A percentile compares a stretch with the other conserved stretches of the same genome.
These are phyloP conservation scores for Byssoonygena ceratinophila DNA, from an alignment of 2,329 filamentous ascomycete genomes.

Conservation along the genomic window DNA sequence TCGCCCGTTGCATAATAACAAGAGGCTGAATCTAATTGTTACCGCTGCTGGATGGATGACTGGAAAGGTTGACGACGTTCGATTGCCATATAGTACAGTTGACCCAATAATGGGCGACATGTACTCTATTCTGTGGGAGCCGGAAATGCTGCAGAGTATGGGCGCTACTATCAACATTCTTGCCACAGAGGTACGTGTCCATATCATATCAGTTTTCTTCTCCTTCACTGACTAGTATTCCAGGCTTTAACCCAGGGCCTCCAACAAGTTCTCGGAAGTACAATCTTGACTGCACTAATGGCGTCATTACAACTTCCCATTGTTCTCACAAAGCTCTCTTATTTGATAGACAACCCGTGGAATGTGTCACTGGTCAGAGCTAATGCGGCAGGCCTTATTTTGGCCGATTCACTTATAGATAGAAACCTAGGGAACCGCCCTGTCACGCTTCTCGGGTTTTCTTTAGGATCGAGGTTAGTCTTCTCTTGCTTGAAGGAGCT, in stretches of 20 bases:
- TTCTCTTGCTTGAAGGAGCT: conserved; percentile 85
- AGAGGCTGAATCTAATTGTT: conserved; percentile 87
- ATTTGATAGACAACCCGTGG: conserved; percentile 98
- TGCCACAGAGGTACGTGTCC: conserved; percentile 68
- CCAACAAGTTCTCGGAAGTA: conserved; percentile 87
- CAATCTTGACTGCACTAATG: conserved; percentile 81
- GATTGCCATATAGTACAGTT: conserved; percentile 88
- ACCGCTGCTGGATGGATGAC: conserved; percentile 98
- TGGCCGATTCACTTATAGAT: conserved; percentile 88
- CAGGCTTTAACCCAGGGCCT: conserved; percentile 90
- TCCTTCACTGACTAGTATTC: conserved; percentile 18
- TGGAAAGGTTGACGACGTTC: conserved; percentile 91
- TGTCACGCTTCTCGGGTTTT: conserved; percentile 89
- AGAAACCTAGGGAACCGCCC: conserved; percentile 83
- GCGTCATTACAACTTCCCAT: conserved; percentile 85
- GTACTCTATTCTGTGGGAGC: conserved; percentile 95
- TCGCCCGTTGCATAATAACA: conserved; percentile 92
- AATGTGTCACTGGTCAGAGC: conserved; percentile 89
- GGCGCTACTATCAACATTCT: conserved; percentile 98
- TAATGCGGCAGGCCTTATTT: conserved; percentile 75
- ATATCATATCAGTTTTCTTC: background rate
- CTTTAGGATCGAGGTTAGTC: conserved; percentile 81
- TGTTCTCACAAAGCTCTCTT: conserved; percentile 83
- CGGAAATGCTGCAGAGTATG: conserved; percentile 95
- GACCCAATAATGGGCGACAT: conserved; percentile 97